Conservation (phyloP, 2,329 filamentous ascomycete genomes). For the Xylariomycetidae sp. region DNA sequence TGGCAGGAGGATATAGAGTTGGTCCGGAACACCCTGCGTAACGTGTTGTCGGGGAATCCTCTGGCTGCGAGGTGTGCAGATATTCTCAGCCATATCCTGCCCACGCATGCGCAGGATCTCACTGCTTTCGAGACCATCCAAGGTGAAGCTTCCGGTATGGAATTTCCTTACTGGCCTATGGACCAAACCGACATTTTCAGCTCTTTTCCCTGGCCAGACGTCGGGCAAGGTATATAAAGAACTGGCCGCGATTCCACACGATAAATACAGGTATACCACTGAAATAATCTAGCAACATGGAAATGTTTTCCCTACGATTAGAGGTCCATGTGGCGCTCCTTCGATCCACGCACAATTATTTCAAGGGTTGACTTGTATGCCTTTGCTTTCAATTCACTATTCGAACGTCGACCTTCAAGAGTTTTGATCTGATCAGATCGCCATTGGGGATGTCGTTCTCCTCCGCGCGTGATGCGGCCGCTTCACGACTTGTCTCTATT, state of each 20-base stretch:
- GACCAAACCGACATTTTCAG: conserved; percentile 14
- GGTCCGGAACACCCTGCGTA: conserved; percentile 20
- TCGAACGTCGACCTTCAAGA: too few relatives aligned
- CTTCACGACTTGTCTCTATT: conserved; percentile 33
- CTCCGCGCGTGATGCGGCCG: conserved; percentile 31
- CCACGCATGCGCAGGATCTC: conserved; percentile 5
- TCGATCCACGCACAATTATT: too few relatives aligned
- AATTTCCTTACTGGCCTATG: conserved; percentile 20
- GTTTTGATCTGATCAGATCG: too few relatives aligned
- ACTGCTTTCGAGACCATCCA: conserved; percentile 9
- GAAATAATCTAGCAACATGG: too few relatives aligned
- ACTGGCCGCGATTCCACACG: too few relatives aligned
- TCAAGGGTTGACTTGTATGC: too few relatives aligned
- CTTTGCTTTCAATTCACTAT: too few relatives aligned
- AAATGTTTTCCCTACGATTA: too few relatives aligned
- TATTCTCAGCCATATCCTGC: conserved; percentile 22
- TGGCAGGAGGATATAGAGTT: conserved; percentile 26
- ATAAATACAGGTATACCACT: too few relatives aligned
- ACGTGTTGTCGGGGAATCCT: conserved; percentile 17
- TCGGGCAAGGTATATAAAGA: conserved; percentile 9
- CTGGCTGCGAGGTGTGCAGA: conserved; percentile 23
- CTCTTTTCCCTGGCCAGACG: conserved; percentile 18
- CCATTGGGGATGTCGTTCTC: conserved; percentile 34
- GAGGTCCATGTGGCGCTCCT: too few relatives aligned
- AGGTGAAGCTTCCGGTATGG: conserved; percentile 18